Evolutionary conservation across 208 protist genomes (phyloP).

Genomic region (Trypanosoma vivax): DNA sequence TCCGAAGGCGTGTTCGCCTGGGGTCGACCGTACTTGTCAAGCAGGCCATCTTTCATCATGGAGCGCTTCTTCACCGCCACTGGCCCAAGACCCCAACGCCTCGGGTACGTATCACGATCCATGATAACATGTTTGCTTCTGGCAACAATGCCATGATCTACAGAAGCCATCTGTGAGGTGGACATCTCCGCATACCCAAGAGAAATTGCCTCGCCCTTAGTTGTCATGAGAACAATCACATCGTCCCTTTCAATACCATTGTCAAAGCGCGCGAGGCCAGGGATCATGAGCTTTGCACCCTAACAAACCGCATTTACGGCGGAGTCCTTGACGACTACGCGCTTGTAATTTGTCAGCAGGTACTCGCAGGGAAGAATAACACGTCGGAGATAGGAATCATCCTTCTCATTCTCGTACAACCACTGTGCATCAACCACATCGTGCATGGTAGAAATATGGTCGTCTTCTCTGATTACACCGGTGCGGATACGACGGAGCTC

Average conservation of each 20-base stretch:
- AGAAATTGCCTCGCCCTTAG: constrained; percentile 99
- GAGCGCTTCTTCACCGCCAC: constrained; percentile 95
- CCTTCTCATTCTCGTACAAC: constrained; percentile 95
- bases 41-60: constrained; percentile 95
- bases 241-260: constrained; percentile 95
- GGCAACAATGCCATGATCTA: constrained; percentile 96
- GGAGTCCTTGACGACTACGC: constrained; percentile 99
- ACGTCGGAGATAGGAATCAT: constrained; percentile 96
- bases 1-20: constrained; percentile 96
- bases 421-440: constrained; percentile 99
- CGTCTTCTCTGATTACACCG: constrained; percentile 92
- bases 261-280: constrained; percentile 97
- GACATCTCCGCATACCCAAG: constrained; percentile 99
- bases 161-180: constrained; percentile 93
- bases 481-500: constrained; percentile 98
- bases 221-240: constrained; percentile 98
- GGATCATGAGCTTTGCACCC: constrained; percentile 99
- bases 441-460: constrained; percentile 99
- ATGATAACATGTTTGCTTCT: constrained; percentile 99
- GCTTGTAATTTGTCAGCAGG: constrained; percentile 97
- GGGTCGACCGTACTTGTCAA: constrained; percentile 98
- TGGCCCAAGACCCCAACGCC: constrained; percentile 97
- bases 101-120: constrained; percentile 99
- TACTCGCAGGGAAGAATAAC: constrained; percentile 98
- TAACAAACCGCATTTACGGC: constrained; percentile 99